Percentiles rank a stretch among this genome's conserved stretches.
Evolutionary conservation across 2,329 filamentous ascomycete genomes (phyloP).

Genomic region (Colletotrichum noveboracense): DNA sequence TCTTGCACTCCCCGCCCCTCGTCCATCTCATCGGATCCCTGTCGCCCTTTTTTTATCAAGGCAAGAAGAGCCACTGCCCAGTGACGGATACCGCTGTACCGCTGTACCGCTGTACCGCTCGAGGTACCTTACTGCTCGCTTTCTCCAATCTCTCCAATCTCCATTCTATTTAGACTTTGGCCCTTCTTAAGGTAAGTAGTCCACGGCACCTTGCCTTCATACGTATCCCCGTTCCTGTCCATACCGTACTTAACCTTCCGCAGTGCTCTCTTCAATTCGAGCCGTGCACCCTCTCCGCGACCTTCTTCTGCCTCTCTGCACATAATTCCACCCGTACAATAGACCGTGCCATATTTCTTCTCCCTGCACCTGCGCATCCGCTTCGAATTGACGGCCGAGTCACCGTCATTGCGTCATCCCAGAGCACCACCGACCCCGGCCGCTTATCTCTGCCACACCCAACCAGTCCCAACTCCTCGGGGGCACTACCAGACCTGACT

Average conservation of each 20-base stretch:
- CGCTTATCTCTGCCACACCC: conserved; percentile 9
- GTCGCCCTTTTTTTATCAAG: not conserved
- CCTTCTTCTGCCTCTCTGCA: not conserved
- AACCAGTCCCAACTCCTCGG: not conserved
- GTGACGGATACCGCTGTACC: not conserved
- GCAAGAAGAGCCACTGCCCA: not conserved
- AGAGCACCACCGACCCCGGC: not conserved
- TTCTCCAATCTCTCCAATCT: conserved; percentile 9
- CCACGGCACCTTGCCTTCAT: not conserved
- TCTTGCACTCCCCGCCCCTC: not conserved
- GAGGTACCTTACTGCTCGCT: not conserved
- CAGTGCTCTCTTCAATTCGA: not conserved
- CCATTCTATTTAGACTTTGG: conserved; percentile 17
- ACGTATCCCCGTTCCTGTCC: not conserved
- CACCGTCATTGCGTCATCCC: conserved; percentile 20
- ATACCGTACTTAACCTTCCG: not conserved
- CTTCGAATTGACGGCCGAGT: conserved; percentile 5
- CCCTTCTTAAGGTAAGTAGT: not conserved
- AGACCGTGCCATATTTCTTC: not conserved
- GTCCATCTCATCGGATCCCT: conserved; percentile 8
- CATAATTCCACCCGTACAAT: not conserved
- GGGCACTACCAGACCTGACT: not conserved
- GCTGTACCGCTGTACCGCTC: not conserved
- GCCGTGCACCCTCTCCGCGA: not conserved
- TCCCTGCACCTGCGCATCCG: not conserved